These are phyloP conservation scores for Colletotrichum somersetense DNA, from an alignment of 2,329 filamentous ascomycete species.

Conservation along the genomic window DNA sequence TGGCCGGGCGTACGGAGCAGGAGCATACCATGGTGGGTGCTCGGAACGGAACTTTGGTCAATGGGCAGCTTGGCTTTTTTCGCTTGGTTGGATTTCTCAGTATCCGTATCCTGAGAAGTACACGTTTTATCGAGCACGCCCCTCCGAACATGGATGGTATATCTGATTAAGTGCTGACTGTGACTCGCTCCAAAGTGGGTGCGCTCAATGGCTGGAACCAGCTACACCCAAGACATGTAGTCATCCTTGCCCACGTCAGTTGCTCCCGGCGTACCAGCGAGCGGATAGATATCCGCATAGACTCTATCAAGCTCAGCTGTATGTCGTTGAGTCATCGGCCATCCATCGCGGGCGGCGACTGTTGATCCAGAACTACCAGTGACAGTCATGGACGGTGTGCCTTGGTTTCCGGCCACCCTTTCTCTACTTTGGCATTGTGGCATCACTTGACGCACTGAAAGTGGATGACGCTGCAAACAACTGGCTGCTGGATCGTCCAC, in stretches of 20 bases:
- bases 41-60: constrained; percentile 28
- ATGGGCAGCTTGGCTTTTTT: not conserved
- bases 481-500: not conserved
- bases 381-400: not conserved
- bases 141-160: not conserved
- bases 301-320: not conserved
- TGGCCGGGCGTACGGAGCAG: constrained; percentile 29
- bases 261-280: not conserved
- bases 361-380: not conserved
- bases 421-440: not conserved
- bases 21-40: constrained; percentile 25
- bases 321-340: not conserved
- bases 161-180: constrained; percentile 22
- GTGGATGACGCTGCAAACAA: not conserved
- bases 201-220: not conserved
- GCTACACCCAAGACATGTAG: not conserved
- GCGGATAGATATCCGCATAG: constrained; percentile 9
- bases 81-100: constrained; percentile 8
- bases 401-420: not conserved
- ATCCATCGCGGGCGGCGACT: constrained; percentile 3
- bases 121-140: not conserved
- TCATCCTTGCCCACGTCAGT: not conserved
- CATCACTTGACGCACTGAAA: not conserved
- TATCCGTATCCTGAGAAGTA: not conserved
- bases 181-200: constrained; percentile 1